A percentile compares a stretch with the other conserved stretches of the same genome.
phyloP scores from a whole-genome alignment of 306 rosid genomes.

The Cucumis hystrix region DNA sequence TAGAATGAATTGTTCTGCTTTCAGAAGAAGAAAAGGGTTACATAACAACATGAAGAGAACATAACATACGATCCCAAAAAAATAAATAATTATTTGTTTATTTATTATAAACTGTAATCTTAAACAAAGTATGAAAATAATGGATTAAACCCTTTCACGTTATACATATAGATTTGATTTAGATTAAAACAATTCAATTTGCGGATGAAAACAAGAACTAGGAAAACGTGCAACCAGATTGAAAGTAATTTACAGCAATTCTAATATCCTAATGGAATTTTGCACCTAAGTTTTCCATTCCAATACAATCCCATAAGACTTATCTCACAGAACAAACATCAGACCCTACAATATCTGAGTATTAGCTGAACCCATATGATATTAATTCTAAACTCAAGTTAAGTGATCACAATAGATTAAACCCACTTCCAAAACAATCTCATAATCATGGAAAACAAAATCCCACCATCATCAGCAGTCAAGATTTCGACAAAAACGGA shows the following conservation, averaged over 20 bases:
- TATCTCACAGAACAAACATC: too few relatives aligned
- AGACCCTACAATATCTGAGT: too few relatives aligned
- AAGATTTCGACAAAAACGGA: neutral
- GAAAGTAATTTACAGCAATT: neutral
- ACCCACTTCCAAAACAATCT: too few relatives aligned
- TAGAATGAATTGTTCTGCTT: constrained; percentile 47
- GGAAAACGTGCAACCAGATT: neutral
- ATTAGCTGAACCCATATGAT: too few relatives aligned
- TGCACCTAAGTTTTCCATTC: neutral
- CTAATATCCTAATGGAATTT: neutral
- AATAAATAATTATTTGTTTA: too few relatives aligned
- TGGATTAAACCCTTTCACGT: too few relatives aligned
- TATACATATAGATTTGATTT: neutral
- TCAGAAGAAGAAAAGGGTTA: neutral
- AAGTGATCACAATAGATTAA: too few relatives aligned
- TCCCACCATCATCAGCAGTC: neutral
- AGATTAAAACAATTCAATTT: neutral
- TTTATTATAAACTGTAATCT: neutral
- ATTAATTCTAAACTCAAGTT: too few relatives aligned
- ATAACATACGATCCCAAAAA: neutral
- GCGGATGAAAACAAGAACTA: neutral
- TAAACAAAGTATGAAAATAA: neutral
- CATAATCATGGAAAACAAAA: neutral
- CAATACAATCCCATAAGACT: neutral
- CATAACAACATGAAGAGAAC: neutral